A percentile compares a stretch with the other conserved stretches of the same genome.
These are phyloP conservation scores for Leccinum subtestaceum DNA, from an alignment of 768 basidiomycete genomes.

Conservation along the genomic window DNA sequence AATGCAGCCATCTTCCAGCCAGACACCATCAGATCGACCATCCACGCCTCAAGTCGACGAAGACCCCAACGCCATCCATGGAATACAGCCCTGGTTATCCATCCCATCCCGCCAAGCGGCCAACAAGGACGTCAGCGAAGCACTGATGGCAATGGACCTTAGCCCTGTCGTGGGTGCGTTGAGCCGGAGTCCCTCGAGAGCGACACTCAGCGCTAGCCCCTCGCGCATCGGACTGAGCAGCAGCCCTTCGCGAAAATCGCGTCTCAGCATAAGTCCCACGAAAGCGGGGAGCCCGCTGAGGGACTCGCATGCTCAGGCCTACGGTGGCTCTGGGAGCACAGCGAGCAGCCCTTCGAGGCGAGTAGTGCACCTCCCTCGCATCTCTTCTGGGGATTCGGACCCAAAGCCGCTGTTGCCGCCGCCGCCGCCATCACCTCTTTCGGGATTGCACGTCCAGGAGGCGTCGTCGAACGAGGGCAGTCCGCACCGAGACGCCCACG, in stretches of 20 bases:
- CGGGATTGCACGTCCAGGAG: not conserved
- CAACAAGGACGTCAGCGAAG: constrained; percentile 22
- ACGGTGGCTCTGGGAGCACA: constrained; percentile 10
- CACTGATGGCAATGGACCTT: constrained; percentile 42
- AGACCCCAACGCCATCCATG: constrained; percentile 4
- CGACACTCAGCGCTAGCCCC: constrained; percentile 19
- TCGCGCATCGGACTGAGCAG: constrained; percentile 17
- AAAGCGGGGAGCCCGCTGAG: constrained; percentile 19
- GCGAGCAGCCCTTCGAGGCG: constrained; percentile 24
- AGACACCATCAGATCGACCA: constrained; percentile 12
- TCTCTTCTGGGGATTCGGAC: constrained; percentile 17
- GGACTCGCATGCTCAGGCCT: constrained; percentile 10
- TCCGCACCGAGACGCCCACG: not conserved
- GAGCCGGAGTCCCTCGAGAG: constrained; percentile 27
- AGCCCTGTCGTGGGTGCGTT: constrained; percentile 6
- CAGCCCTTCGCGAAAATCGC: constrained; percentile 26
- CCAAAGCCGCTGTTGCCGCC: not conserved
- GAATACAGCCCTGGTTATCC: constrained; percentile 31
- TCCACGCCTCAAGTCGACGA: constrained; percentile 22
- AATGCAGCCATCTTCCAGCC: constrained; percentile 8
- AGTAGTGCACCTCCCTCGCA: constrained; percentile 19
- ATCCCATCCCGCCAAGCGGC: constrained; percentile 23
- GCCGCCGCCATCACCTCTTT: constrained; percentile 7
- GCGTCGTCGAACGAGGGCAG: not conserved
- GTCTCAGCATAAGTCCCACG: constrained; percentile 22